Evolutionary conservation across 1,284 basidiomycete species (phyloP).

Genomic region (Cerrena zonata): DNA sequence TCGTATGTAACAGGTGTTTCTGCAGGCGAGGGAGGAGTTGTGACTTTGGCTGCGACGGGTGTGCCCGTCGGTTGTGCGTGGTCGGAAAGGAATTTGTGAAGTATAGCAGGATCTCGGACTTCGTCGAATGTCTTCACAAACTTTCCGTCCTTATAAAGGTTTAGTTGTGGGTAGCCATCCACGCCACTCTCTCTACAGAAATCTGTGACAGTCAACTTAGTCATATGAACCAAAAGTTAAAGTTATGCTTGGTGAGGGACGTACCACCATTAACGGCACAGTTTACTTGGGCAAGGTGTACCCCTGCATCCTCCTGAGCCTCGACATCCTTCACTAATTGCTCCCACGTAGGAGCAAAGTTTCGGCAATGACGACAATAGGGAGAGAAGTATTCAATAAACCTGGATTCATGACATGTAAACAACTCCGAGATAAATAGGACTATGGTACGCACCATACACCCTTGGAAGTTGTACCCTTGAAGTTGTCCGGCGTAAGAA

Average conservation of each 20-base stretch:
- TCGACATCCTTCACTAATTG: constrained; percentile 59
- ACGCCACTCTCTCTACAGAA: constrained; percentile 70
- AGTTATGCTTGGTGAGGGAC: constrained; percentile 27
- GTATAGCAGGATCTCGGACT: constrained; percentile 42
- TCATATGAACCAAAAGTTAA: not conserved
- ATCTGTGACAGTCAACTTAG: constrained; percentile 41
- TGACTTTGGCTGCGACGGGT: constrained; percentile 17
- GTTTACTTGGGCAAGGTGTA: constrained; percentile 81
- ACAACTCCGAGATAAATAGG: not conserved
- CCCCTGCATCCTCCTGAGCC: constrained; percentile 46
- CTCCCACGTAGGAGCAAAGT: constrained; percentile 81
- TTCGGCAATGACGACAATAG: constrained; percentile 72
- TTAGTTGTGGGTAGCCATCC: constrained; percentile 75
- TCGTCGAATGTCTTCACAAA: constrained; percentile 55
- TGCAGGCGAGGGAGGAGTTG: constrained; percentile 12
- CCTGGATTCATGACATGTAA: constrained; percentile 26
- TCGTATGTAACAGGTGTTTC: constrained; percentile 13
- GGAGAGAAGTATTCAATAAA: constrained; percentile 77
- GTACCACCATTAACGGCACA: constrained; percentile 78
- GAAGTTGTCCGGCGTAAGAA: constrained; percentile 65
- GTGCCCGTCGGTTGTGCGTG: constrained; percentile 31
- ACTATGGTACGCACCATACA: constrained; percentile 52
- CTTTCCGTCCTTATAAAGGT: constrained; percentile 68
- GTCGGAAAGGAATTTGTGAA: constrained; percentile 46
- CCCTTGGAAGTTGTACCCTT: constrained; percentile 50